These are phyloP conservation scores for Myriangium duriaei DNA, from an alignment of 2,329 filamentous ascomycete genomes.

Conservation along the genomic window DNA sequence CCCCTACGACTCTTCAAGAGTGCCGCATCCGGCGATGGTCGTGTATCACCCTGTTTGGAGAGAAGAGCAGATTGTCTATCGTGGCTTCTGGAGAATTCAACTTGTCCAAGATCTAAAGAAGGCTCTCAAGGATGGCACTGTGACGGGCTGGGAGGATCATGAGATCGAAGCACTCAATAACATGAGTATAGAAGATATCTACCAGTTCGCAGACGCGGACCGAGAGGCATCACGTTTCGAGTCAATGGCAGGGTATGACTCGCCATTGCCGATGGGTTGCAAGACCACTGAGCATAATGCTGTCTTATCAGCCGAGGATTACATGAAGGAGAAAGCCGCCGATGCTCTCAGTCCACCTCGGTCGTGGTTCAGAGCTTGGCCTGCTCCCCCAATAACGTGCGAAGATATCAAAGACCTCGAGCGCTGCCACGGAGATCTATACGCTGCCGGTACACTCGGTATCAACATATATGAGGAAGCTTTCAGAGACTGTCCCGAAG, in stretches of 20 bases:
- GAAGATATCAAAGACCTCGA: not conserved
- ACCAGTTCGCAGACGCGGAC: not conserved
- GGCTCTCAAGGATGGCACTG: not conserved
- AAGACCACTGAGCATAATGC: not conserved
- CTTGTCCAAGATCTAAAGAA: not conserved
- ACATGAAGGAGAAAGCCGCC: too few species aligned
- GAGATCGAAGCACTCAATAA: not conserved
- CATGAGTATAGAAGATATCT: not conserved
- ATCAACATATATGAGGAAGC: not conserved
- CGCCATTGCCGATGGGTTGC: not conserved
- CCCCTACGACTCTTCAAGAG: not conserved
- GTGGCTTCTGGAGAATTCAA: not conserved
- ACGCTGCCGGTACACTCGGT: not conserved
- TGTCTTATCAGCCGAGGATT: not conserved
- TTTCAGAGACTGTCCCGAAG: not conserved
- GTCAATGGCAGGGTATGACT: too few species aligned
- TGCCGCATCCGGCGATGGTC: not conserved
- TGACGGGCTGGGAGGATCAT: not conserved
- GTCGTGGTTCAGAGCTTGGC: not conserved
- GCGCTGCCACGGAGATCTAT: not conserved
- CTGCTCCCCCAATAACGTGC: not conserved
- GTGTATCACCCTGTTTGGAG: not conserved
- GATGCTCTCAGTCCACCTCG: not conserved
- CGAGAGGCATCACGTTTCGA: not conserved
- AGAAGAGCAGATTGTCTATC: not conserved